Conservation (phyloP, 2,329 filamentous ascomycete species). For the Helotiales sp. region DNA sequence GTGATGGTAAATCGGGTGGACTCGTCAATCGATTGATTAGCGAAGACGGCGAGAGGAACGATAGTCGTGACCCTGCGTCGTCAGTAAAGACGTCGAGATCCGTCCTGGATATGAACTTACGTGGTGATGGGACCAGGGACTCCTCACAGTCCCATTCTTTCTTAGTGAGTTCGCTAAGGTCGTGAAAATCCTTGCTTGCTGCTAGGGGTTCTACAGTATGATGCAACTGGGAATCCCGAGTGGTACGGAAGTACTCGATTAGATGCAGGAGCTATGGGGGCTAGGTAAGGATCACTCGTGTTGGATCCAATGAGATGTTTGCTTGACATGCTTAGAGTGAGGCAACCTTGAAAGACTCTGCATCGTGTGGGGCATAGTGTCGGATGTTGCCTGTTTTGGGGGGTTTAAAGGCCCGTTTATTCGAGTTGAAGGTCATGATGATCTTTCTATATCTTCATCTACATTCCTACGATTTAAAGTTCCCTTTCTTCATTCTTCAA, state of each 20-base stretch:
- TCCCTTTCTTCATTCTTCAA: not conserved
- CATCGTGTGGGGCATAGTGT: constrained; percentile 6
- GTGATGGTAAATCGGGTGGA: not conserved
- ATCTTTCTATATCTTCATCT: constrained; percentile 9
- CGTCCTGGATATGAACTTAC: not conserved
- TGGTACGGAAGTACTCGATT: too few relatives aligned
- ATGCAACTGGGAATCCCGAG: constrained; percentile 3
- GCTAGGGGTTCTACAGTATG: not conserved
- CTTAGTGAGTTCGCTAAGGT: not conserved
- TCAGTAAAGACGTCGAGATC: not conserved
- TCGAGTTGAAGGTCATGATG: not conserved
- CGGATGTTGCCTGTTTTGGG: not conserved
- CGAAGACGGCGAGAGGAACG: constrained; percentile 2
- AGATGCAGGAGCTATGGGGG: not conserved
- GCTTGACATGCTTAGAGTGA: not conserved
- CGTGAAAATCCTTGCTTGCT: not conserved
- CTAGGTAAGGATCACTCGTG: not conserved
- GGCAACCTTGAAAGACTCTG: constrained; percentile 3
- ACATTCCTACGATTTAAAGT: not conserved
- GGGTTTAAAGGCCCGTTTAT: not conserved
- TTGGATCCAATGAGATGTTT: constrained; percentile 2
- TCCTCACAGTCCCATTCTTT: not conserved
- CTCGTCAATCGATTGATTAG: not conserved
- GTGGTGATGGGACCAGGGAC: not conserved
- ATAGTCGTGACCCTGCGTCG: not conserved